phyloP scores from a whole-genome alignment of 2,329 filamentous ascomycete genomes.

The Xylaria sp. region DNA sequence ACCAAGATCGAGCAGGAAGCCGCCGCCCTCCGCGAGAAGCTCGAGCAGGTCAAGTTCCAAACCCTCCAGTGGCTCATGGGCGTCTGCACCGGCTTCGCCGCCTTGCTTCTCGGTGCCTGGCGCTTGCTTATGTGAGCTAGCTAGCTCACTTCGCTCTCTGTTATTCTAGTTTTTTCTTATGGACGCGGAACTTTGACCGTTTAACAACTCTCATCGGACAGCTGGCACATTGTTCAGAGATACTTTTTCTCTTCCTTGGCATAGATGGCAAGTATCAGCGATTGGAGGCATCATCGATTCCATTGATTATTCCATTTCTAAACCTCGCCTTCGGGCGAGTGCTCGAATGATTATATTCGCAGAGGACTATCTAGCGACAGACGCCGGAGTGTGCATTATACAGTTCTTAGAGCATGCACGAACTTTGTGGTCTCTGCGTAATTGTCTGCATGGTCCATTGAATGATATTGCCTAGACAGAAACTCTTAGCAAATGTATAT shows the following conservation, averaged over 20 bases:
- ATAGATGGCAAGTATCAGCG: conserved; percentile 4
- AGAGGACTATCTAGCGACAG: not conserved
- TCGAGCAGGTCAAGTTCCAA: conserved; percentile 98
- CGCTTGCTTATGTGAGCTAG: conserved; percentile 70
- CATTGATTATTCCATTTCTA: conserved; percentile 18
- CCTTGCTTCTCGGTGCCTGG: conserved; percentile 76
- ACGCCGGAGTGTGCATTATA: not conserved
- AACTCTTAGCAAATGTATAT: conserved; percentile 8
- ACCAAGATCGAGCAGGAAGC: conserved; percentile 98
- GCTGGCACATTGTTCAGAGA: conserved; percentile 23
- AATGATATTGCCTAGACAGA: not conserved
- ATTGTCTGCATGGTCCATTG: not conserved
- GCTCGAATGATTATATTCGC: not conserved
- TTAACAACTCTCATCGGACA: not conserved
- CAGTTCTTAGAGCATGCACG: not conserved
- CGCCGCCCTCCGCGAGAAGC: conserved; percentile 86
- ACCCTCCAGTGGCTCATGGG: conserved; percentile 98
- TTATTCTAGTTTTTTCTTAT: not conserved
- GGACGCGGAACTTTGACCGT: not conserved
- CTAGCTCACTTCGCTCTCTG: not conserved
- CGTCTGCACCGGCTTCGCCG: conserved; percentile 75
- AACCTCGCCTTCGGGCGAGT: not conserved
- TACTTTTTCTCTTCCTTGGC: not conserved
- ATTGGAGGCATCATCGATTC: not conserved
- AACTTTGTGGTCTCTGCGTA: too few relatives aligned